Conservation (phyloP, 2,329 filamentous ascomycete species). For the Venturia pyrina region DNA sequence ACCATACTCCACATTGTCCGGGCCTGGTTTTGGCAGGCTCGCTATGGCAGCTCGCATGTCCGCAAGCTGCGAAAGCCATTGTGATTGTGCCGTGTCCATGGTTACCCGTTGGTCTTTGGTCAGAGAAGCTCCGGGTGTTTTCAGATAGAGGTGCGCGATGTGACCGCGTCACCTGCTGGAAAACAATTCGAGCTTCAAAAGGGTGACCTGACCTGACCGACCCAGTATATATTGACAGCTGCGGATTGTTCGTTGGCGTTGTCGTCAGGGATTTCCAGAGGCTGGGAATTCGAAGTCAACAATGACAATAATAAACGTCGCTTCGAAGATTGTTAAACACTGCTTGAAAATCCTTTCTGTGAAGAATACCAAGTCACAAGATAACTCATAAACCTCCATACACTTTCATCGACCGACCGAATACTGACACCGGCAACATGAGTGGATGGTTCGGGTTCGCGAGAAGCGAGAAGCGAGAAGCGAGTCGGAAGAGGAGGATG, state of each 20-base stretch:
- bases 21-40: constrained; percentile 41
- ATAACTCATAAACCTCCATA: not conserved
- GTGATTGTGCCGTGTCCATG: constrained; percentile 38
- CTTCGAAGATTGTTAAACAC: not conserved
- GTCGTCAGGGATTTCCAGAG: not conserved
- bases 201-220: too few relatives aligned
- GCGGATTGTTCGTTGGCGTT: not conserved
- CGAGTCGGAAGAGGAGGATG: not conserved
- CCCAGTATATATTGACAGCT: not conserved
- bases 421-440: not conserved
- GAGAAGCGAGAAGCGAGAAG: too few relatives aligned
- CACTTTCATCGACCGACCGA: not conserved
- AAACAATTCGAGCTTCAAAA: not conserved
- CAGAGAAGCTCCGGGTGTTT: not conserved
- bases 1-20: constrained; percentile 40
- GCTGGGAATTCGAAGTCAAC: not conserved
- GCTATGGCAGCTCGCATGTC: constrained; percentile 82
- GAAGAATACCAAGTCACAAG: not conserved
- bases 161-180: not conserved
- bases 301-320: not conserved
- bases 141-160: not conserved
- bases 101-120: not conserved
- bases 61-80: constrained; percentile 79
- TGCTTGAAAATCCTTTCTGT: not conserved
- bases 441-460: not conserved